Base-by-base conservation (phyloP, 139 green algal species). In the Choricystis sp. region DNA sequence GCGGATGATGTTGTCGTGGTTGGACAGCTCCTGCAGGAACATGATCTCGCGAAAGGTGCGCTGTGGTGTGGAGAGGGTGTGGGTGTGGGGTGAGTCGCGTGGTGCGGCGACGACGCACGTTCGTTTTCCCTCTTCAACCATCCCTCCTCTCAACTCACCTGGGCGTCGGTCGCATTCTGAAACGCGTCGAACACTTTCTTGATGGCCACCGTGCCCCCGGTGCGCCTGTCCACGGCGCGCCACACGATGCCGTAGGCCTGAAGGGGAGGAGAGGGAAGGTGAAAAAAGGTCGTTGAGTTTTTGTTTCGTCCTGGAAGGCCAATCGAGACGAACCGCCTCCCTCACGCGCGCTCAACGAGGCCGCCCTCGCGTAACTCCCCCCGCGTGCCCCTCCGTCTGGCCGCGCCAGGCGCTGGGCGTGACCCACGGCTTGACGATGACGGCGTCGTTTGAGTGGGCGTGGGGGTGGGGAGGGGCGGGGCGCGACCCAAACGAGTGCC, bases 111-210 rank as follows among this genome's bases (percentile, higher is more conserved):
- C 40, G 40, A 52, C 40, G 40, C 40, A 52, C 16, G 40, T 16
- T n/a, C n/a, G n/a, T n/a, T n/a, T n/a, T n/a, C n/a, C n/a, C n/a
- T n/a, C n/a, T n/a, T n/a, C n/a, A n/a, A n/a, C n/a, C n/a, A n/a
- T n/a, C n/a, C n/a, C n/a, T n/a, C n/a, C n/a, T n/a, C n/a, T n/a
- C n/a, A n/a, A n/a, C 60, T 21, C 52, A 95, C 89, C 83, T 96
- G 90, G 5, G 91, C 90, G 70, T 97, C 91, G 24, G 91, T 97
- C 48, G 87, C 82, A 57, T 97, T 96, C 65, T 98, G 91, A 68
- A 98, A 98, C 0, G 91, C 91, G 64, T 96, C 91, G 64, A 98
- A 98, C 25, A 98, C 96, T 68, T 98, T 98, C 70, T 98, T 98
- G 57, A 98, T 64, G 0, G 91, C 91, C 3, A 96, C 87, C 0